Evolutionary conservation across 2,329 filamentous ascomycete species (phyloP).

Genomic region (Bipolaris oryzae): DNA sequence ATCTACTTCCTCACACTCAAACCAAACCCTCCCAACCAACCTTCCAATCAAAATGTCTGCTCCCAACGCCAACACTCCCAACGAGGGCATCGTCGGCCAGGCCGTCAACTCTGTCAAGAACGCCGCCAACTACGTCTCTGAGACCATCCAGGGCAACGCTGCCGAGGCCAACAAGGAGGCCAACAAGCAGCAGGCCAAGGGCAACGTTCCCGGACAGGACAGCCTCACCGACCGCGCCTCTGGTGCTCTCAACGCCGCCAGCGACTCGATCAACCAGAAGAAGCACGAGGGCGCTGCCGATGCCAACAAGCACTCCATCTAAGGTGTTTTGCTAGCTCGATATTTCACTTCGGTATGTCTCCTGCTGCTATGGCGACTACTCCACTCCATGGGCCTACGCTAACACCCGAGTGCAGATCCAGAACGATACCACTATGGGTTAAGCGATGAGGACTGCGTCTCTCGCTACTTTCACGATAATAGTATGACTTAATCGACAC

Average conservation of each 20-base stretch:
- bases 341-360: conserved; percentile 26
- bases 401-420: conserved; percentile 13
- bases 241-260: conserved; percentile 58
- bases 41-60: conserved; percentile 50
- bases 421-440: conserved; percentile 22
- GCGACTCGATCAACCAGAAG: conserved; percentile 61
- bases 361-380: not conserved
- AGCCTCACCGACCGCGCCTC: conserved; percentile 56
- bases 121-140: conserved; percentile 71
- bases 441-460: conserved; percentile 27
- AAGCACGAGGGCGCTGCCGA: conserved; percentile 58
- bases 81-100: conserved; percentile 53
- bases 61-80: conserved; percentile 52
- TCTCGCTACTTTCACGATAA: conserved; percentile 24
- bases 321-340: conserved; percentile 23
- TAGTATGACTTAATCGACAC: conserved; percentile 29
- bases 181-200: conserved; percentile 66
- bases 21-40: conserved; percentile 15
- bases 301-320: conserved; percentile 55
- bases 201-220: conserved; percentile 60
- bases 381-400: not conserved
- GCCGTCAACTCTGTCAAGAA: conserved; percentile 54
- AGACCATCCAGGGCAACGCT: conserved; percentile 64
- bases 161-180: conserved; percentile 67
- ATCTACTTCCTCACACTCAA: conserved; percentile 1